These are phyloP conservation scores for Fusarium caatingaense DNA, from an alignment of 2,329 filamentous ascomycete genomes.

Conservation along the genomic window DNA sequence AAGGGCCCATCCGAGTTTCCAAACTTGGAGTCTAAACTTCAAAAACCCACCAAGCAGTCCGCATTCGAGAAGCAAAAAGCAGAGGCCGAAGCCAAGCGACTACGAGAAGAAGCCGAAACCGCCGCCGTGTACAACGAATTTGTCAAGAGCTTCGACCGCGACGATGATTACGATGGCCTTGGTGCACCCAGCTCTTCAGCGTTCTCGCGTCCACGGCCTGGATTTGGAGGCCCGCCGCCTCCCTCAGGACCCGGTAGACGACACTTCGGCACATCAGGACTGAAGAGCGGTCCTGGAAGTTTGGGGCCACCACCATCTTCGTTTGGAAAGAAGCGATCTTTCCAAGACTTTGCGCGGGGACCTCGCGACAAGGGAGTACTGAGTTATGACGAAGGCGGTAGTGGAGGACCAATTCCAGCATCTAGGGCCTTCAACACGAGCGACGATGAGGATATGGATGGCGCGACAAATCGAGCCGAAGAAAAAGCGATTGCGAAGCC, in stretches of 20 bases:
- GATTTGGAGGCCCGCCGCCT: conserved; percentile 45
- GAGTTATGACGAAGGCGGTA: conserved; percentile 51
- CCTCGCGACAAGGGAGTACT: conserved; percentile 46
- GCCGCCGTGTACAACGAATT: conserved; percentile 90
- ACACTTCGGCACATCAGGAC: conserved; percentile 70
- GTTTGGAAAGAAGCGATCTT: conserved; percentile 66
- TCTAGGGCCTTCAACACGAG: conserved; percentile 79
- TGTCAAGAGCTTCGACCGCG: conserved; percentile 79
- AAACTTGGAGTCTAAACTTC: conserved; percentile 79
- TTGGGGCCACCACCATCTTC: conserved; percentile 64
- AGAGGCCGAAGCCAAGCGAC: conserved; percentile 88
- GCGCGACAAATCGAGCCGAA: conserved; percentile 58
- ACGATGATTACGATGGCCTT: conserved; percentile 59
- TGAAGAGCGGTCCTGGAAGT: conserved; percentile 72
- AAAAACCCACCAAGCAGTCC: conserved; percentile 84
- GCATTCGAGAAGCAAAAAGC: conserved; percentile 89
- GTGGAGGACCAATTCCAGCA: conserved; percentile 64
- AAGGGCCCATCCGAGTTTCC: conserved; percentile 70
- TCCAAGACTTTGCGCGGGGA: conserved; percentile 56
- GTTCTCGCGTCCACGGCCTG: conserved; percentile 42
- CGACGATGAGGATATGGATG: conserved; percentile 65
- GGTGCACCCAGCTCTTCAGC: conserved; percentile 17
- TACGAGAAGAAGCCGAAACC: conserved; percentile 86
- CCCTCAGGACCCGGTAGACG: conserved; percentile 59
- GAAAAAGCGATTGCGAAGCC: conserved; percentile 72